Base-by-base conservation (phyloP, 208 protist species). In the Strigomonas culicis region DNA sequence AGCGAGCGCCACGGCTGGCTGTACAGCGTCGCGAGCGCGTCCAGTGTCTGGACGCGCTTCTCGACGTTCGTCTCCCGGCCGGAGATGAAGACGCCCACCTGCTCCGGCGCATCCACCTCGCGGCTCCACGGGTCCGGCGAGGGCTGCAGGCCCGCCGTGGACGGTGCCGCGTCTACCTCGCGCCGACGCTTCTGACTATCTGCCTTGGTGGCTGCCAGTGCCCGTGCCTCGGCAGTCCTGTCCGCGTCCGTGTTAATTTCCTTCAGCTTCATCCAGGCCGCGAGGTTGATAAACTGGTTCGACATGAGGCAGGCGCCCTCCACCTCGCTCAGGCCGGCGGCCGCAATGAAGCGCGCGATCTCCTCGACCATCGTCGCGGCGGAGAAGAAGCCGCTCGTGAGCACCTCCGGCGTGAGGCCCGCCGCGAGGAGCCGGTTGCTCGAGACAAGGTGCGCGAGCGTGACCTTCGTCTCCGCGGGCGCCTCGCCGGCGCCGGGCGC, bases 211-310 rank as follows among this genome's bases (percentile, higher is more conserved):
- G n/a, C n/a, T n/a, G n/a, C n/a, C 53, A 8, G 24, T n/a, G 6
- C 19, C 51, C 36, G 15, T 27, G 19, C 11, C 31, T 60, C 53
- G 0, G 32, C 34, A 27, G 17, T 24, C 8, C n/a, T 17, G 11
- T 32, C 56, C 22, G 17, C 22, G 8, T 28, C 46, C 2, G 72
- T 70, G 64, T 93, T 93, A 43, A 88, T 79, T 50, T 95, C 90
- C 3, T 74, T 53, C 47, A 93, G 71, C 46, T 79, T 87, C 43
- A 73, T 63, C 86, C 86, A 95, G 7, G 84, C 86, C 49, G 93
- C 74, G 22, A 95, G 68, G 61, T 95, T 95, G 39, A 95, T 83
- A 59, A 95, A 95, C 66, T 93, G 86, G 39, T 92, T 92, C 25
- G 78, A 82, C 80, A 92, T 87, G 15, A 95, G 75, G 17, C 79